phyloP scores from a whole-genome alignment of 2,329 filamentous ascomycete species.

The Emydomyces testavorans region DNA sequence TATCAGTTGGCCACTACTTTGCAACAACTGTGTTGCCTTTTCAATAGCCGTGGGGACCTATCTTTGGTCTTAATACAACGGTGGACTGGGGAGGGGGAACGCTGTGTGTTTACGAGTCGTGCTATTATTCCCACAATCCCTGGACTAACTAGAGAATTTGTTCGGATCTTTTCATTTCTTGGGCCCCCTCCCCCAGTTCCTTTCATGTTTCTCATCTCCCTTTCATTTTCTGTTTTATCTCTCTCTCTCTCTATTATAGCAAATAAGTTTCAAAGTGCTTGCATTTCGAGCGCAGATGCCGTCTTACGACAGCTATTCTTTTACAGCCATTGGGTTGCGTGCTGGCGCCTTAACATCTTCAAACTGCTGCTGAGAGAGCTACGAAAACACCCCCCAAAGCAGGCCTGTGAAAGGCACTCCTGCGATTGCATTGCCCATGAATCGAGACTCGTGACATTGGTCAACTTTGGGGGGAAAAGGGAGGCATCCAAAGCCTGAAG shows the following conservation, averaged over 20 bases:
- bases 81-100: no score
- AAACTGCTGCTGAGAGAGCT: background rate
- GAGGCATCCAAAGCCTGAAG: background rate
- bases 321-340: background rate
- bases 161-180: background rate
- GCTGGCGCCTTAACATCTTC: background rate
- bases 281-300: constrained; percentile 1
- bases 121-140: background rate
- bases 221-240: background rate
- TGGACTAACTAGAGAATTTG: background rate
- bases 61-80: background rate
- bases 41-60: constrained; percentile 3
- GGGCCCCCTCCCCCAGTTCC: background rate
- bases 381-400: background rate
- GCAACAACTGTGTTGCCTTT: background rate
- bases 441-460: background rate
- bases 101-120: background rate
- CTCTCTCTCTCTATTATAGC: background rate
- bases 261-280: background rate
- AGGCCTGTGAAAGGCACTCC: background rate
- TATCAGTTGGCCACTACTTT: background rate
- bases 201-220: background rate
- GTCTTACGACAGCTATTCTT: background rate
- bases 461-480: background rate
- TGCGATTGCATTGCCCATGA: background rate